These are phyloP conservation scores for Circinella umbellata DNA, from an alignment of 371 early-diverging fungal species.

Conservation along the genomic window DNA sequence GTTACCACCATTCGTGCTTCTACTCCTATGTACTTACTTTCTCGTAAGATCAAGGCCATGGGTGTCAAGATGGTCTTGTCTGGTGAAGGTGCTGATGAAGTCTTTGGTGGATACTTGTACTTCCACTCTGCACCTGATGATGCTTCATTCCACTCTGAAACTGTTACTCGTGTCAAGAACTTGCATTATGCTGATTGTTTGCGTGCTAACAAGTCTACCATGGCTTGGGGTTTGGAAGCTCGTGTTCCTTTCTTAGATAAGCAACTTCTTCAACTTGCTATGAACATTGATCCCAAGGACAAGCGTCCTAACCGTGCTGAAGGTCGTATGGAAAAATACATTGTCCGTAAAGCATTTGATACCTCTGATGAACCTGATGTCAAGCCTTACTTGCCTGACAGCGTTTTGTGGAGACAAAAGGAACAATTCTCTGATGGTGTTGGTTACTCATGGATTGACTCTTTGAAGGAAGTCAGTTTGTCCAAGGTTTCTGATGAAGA, in stretches of 20 bases:
- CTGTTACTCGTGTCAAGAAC: constrained; percentile 89
- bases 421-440: constrained; percentile 99
- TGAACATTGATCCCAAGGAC: constrained; percentile 83
- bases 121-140: constrained; percentile 91
- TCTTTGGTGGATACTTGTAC: constrained; percentile 97
- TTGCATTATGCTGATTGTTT: constrained; percentile 94
- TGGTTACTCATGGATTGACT: constrained; percentile 96
- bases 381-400: constrained; percentile 86
- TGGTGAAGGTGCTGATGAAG: constrained; percentile 96
- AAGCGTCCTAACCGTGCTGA: constrained; percentile 72
- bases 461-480: constrained; percentile 79
- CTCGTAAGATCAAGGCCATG: constrained; percentile 95
- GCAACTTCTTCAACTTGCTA: constrained; percentile 86
- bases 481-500: constrained; percentile 75
- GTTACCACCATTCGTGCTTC: constrained; percentile 97
- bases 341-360: constrained; percentile 85
- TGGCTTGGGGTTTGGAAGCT: constrained; percentile 99
- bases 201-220: constrained; percentile 97
- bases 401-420: constrained; percentile 96
- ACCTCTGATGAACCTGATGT: constrained; percentile 66
- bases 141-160: constrained; percentile 84
- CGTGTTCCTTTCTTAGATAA: constrained; percentile 97
- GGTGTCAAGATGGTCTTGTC: constrained; percentile 98
- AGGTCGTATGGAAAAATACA: constrained; percentile 86
- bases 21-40: constrained; percentile 96